Evolutionary conservation across 768 basidiomycete genomes (phyloP).

Genomic region (Mycena haematopus): DNA sequence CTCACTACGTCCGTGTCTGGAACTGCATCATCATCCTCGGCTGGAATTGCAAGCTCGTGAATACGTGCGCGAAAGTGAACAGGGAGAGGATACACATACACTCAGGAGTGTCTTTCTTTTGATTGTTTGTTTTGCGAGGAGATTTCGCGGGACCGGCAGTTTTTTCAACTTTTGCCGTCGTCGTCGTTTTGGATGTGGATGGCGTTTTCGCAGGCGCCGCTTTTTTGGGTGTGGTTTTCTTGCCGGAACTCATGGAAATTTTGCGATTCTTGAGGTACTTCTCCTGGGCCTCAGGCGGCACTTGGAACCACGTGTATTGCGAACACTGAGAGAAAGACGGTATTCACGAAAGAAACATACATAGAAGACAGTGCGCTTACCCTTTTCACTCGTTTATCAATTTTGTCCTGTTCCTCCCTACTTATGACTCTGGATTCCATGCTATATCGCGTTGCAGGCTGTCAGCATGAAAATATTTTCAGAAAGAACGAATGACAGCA

Average conservation of each 20-base stretch:
- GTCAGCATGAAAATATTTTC: too few relatives aligned
- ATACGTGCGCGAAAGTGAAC: neutral
- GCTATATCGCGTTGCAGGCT: neutral
- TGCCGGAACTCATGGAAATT: neutral
- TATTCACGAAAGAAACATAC: neutral
- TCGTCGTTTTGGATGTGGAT: neutral
- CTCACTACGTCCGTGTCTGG: neutral
- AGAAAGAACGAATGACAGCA: too few relatives aligned
- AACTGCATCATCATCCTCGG: neutral
- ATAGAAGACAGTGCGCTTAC: neutral
- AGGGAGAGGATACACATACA: neutral
- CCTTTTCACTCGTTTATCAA: conserved; percentile 9
- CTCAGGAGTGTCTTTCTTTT: neutral
- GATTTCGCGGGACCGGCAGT: neutral
- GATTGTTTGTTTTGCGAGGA: neutral
- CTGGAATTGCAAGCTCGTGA: neutral
- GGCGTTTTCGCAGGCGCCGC: neutral
- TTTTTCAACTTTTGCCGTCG: neutral
- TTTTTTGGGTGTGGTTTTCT: neutral
- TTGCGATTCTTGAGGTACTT: conserved; percentile 18
- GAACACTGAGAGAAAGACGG: conserved; percentile 4
- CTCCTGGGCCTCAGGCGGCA: conserved; percentile 25
- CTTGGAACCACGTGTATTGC: conserved; percentile 23
- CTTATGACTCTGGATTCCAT: conserved; percentile 9
- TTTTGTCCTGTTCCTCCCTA: conserved; percentile 11